Conservation (phyloP, 129 eudicot genomes). For the Oenanthe sinensis region DNA sequence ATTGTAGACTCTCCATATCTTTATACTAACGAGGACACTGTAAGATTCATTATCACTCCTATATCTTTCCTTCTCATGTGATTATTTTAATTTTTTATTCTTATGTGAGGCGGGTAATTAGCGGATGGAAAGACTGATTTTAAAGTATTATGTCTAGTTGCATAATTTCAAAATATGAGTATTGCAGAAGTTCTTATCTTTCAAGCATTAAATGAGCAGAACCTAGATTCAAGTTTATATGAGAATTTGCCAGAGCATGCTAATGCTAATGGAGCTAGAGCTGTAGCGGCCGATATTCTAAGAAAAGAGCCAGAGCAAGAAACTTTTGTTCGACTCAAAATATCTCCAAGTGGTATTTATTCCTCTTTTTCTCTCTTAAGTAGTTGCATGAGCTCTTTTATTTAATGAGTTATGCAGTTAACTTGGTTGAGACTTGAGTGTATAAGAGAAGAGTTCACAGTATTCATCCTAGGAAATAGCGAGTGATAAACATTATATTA, state of each 20-base stretch:
- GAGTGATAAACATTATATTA: neutral
- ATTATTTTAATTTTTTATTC: neutral
- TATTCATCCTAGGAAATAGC: neutral
- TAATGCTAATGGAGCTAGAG: conserved; percentile 63
- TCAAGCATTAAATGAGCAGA: neutral
- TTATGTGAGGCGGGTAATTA: neutral
- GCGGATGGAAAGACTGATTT: neutral
- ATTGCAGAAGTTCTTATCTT: neutral
- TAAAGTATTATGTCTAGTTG: neutral
- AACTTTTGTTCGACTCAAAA: conserved; percentile 75
- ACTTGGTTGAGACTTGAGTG: neutral
- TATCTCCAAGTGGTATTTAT: conserved; percentile 59
- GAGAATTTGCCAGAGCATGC: conserved; percentile 37
- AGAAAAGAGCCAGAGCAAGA: conserved; percentile 98
- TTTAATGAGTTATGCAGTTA: neutral
- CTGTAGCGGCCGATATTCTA: conserved; percentile 94
- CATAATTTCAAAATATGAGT: neutral
- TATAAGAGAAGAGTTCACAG: neutral
- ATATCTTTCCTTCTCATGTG: neutral
- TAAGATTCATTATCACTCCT: conserved; percentile 21
- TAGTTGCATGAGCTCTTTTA: neutral
- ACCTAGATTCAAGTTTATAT: conserved; percentile 13
- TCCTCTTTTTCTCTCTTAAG: conserved; percentile 5
- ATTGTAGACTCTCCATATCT: conserved; percentile 41
- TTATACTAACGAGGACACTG: conserved; percentile 59